Conservation (phyloP, 371 early-diverging fungal species). For the Lichtheimia hyalospora region DNA sequence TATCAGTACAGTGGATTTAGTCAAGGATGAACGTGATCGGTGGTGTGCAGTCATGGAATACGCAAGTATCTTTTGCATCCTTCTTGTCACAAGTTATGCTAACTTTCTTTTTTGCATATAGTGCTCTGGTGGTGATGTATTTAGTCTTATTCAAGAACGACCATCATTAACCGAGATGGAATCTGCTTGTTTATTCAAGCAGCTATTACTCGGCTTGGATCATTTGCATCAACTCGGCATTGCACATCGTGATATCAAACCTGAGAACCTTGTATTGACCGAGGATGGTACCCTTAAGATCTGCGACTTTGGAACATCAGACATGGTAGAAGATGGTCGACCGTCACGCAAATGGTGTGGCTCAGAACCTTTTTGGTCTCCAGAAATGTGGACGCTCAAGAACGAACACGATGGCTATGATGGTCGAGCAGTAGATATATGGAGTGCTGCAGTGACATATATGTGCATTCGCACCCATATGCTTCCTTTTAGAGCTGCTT, state of each 20-base stretch:
- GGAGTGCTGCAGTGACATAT: conserved; percentile 85
- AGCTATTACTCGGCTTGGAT: conserved; percentile 92
- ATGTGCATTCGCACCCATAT: conserved; percentile 78
- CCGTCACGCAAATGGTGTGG: conserved; percentile 82
- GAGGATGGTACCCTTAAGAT: conserved; percentile 87
- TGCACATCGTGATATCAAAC: conserved; percentile 84
- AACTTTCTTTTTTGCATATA: conserved; percentile 11
- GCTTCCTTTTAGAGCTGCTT: conserved; percentile 61
- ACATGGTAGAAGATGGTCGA: conserved; percentile 76
- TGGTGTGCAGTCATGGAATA: conserved; percentile 75
- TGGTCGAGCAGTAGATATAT: conserved; percentile 79
- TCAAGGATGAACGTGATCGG: conserved; percentile 53
- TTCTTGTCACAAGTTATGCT: not conserved
- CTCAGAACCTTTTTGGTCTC: conserved; percentile 89
- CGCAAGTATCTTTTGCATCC: conserved; percentile 26
- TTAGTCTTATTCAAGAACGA: conserved; percentile 43
- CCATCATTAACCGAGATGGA: conserved; percentile 41
- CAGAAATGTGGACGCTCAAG: conserved; percentile 66
- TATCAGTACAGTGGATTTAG: conserved; percentile 71
- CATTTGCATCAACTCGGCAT: conserved; percentile 96
- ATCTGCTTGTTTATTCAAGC: conserved; percentile 68
- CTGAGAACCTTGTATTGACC: conserved; percentile 93
- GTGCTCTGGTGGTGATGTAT: conserved; percentile 71
- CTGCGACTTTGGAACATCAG: conserved; percentile 97
- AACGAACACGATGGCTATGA: conserved; percentile 67